These are phyloP conservation scores for Limtongozyma cylindracea DNA, from an alignment of 805 yeast species.

Conservation along the genomic window DNA sequence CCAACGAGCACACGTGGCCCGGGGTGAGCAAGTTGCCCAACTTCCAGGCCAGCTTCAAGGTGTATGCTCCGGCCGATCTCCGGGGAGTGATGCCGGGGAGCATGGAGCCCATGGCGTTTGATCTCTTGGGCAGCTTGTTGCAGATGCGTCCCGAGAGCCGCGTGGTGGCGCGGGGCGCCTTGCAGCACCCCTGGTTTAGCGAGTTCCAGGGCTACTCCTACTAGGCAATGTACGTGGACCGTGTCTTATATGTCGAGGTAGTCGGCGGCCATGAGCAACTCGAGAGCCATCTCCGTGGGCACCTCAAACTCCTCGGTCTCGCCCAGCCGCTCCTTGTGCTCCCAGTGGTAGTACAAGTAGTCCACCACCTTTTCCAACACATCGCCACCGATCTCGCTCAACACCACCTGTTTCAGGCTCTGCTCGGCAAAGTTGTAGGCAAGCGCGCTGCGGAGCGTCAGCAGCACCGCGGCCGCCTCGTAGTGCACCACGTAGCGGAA, in stretches of 20 bases:
- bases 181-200: constrained; percentile 44
- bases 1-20: constrained; percentile 92
- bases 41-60: constrained; percentile 61
- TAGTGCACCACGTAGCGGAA: constrained; percentile 31
- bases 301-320: constrained; percentile 67
- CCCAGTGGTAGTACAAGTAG: constrained; percentile 51
- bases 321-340: constrained; percentile 31
- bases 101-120: constrained; percentile 44
- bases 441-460: constrained; percentile 21
- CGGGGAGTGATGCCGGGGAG: constrained; percentile 39
- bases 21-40: constrained; percentile 82
- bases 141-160: constrained; percentile 40
- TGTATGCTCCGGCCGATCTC: constrained; percentile 76
- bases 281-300: constrained; percentile 87
- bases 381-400: constrained; percentile 43
- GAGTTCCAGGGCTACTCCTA: neutral
- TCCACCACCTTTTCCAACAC: constrained; percentile 65
- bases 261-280: constrained; percentile 81
- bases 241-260: constrained; percentile 31
- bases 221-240: neutral
- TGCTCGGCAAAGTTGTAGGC: constrained; percentile 27
- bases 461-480: constrained; percentile 60
- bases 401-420: constrained; percentile 26
- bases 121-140: constrained; percentile 29
- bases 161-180: constrained; percentile 32